Evolutionary conservation across 2,329 filamentous ascomycete species (phyloP).

Genomic region (Blastomyces emzantsi): DNA sequence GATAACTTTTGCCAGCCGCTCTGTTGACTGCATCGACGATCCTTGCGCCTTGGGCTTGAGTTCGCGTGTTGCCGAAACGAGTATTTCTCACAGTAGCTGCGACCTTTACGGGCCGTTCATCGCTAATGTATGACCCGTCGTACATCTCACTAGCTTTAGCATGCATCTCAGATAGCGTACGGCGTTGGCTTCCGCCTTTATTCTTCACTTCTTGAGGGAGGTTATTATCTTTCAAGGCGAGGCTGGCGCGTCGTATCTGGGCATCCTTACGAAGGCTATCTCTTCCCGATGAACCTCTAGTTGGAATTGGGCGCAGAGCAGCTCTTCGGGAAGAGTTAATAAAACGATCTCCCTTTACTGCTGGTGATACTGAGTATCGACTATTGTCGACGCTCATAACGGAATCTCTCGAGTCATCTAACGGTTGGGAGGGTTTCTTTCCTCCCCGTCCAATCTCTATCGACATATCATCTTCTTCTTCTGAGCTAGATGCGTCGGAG

Average conservation of each 20-base stretch:
- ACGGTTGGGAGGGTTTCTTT: conserved; percentile 28
- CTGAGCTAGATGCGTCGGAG: conserved; percentile 34
- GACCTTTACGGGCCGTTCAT: conserved; percentile 41
- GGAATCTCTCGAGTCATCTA: conserved; percentile 44
- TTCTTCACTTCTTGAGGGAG: conserved; percentile 30
- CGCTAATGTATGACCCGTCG: conserved; percentile 43
- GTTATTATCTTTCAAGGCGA: conserved; percentile 34
- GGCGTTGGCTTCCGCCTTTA: conserved; percentile 34
- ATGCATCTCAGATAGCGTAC: conserved; percentile 49
- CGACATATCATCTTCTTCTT: conserved; percentile 42
- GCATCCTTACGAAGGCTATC: conserved; percentile 36
- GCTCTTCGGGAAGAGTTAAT: conserved; percentile 28
- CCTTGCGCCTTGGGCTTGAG: conserved; percentile 35
- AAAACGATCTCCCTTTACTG: conserved; percentile 21
- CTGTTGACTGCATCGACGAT: conserved; percentile 32
- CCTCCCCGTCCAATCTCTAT: conserved; percentile 50
- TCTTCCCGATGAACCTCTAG: conserved; percentile 20
- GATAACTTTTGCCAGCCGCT: conserved; percentile 30
- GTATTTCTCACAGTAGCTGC: conserved; percentile 43
- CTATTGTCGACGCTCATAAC: conserved; percentile 42
- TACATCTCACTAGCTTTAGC: conserved; percentile 45
- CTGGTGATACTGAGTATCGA: conserved; percentile 33
- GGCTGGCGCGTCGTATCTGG: conserved; percentile 33
- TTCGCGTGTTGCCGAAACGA: conserved; percentile 43
- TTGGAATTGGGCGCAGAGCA: conserved; percentile 22